A percentile compares a stretch with the other conserved stretches of the same genome.
Conservation (phyloP, 148 eudicot species). For the Euryodendron excelsum region DNA sequence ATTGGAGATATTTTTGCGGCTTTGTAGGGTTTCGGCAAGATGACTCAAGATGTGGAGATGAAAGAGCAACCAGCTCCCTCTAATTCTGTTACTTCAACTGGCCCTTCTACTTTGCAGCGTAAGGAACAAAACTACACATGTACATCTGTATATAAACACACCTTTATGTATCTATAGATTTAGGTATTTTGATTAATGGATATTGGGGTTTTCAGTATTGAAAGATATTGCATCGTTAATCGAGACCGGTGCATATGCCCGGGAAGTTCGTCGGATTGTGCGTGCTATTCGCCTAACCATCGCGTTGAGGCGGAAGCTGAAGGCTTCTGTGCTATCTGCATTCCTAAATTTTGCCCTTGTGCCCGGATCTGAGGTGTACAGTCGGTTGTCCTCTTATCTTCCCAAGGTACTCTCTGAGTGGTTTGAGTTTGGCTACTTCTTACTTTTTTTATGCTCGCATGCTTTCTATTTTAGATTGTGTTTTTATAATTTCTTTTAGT, state of each 20-base stretch:
- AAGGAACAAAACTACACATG: constrained; percentile 11
- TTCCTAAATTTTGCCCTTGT: constrained; percentile 68
- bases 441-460: too few species aligned
- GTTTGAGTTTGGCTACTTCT: neutral
- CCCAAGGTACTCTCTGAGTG: constrained; percentile 57
- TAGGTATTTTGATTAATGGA: constrained; percentile 4
- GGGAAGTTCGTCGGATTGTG: constrained; percentile 69
- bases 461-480: neutral
- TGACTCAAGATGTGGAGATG: constrained; percentile 94
- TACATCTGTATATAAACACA: neutral
- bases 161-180: too few species aligned
- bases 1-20: neutral
- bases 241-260: constrained; percentile 68
- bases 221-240: constrained; percentile 75
- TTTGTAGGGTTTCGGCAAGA: constrained; percentile 21
- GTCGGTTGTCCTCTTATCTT: constrained; percentile 56
- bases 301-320: constrained; percentile 63
- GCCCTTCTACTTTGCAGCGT: constrained; percentile 63
- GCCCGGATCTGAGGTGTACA: constrained; percentile 70
- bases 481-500: neutral
- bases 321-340: constrained; percentile 46
- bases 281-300: constrained; percentile 77
- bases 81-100: constrained; percentile 48
- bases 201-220: constrained; percentile 45
- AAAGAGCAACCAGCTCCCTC: constrained; percentile 65